Evolutionary conservation across 345 rosid species (phyloP).

Genomic region (Pistacia atlantica): DNA sequence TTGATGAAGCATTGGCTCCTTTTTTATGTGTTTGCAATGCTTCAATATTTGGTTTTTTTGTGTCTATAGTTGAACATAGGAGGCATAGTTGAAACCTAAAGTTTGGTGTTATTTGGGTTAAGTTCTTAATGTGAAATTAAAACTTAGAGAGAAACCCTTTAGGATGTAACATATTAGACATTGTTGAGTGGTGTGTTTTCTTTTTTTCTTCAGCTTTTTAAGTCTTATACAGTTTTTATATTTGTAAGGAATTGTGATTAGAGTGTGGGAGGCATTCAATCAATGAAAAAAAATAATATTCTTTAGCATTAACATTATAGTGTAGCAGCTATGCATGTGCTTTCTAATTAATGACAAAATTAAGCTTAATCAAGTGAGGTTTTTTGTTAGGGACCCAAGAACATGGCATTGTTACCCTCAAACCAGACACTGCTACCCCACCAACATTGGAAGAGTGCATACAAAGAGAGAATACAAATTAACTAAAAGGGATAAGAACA

Average conservation of each 20-base stretch:
- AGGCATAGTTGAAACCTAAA: not conserved
- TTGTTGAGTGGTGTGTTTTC: constrained; percentile 10
- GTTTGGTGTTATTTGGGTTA: constrained; percentile 6
- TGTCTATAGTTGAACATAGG: constrained; percentile 16
- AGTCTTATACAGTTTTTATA: not conserved
- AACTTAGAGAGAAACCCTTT: not conserved
- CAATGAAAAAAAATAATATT: constrained; percentile 1
- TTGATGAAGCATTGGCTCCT: constrained; percentile 30
- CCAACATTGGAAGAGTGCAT: not conserved
- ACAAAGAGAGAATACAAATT: too few species aligned
- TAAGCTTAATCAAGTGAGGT: not conserved
- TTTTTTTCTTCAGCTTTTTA: not conserved
- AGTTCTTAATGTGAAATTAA: not conserved
- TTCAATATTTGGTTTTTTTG: constrained; percentile 13
- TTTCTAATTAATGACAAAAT: constrained; percentile 13
- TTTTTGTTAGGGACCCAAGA: constrained; percentile 1
- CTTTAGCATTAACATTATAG: constrained; percentile 2
- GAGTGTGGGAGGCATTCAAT: constrained; percentile 8
- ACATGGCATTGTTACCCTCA: constrained; percentile 9
- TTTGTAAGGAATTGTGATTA: constrained; percentile 28
- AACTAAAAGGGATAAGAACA: not conserved
- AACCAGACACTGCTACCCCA: not conserved
- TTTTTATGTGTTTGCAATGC: constrained; percentile 43
- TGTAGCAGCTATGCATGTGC: not conserved
- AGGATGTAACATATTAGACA: not conserved